Base-by-base conservation (phyloP, 2,329 filamentous ascomycete genomes). In the Sarocladiaceae sp. region DNA sequence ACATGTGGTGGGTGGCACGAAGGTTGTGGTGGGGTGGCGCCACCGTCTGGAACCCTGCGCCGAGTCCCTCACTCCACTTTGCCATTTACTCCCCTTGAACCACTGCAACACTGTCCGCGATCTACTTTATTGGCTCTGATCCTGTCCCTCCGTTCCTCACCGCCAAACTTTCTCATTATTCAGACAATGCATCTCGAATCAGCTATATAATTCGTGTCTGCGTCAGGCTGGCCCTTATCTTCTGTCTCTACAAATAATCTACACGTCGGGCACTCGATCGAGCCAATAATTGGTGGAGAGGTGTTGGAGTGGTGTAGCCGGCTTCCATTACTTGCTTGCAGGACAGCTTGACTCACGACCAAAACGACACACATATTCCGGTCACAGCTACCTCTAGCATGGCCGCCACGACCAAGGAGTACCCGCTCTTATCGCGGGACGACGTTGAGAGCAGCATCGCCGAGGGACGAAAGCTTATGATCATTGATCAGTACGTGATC, bases 401-500 rank as follows among this genome's bases (percentile, higher is more conserved):
- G 49, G 29, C 39, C 48, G 33, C 39, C 17, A 51, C 36, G 7
- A 56, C 54, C 31, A 60, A 52, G 54, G 57, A 55, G 44, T 72
- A 66, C 52, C 71, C 71, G 7, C 53, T 72, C 20, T 64, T 77
- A 61, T 61, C 68, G 3, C 63, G 66, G 5, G 65, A 64, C 23
- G 65, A 71, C 23, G 53, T 69, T 48, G 92, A 97, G 68, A 83
- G 79, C 5, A 72, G 93, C 60, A 97, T 99, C 62, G 89, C 92
- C 6, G 83, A 88, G 53, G 93, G 91, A 4, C 81, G 82, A 53
- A 82, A 83, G 57, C 80, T 99, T 52, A 79, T 97, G 56, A 90
- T 99, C 51, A 77, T 94, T 54, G 83, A 96, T 60, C 79, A 83
- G 54, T 82, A 84, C 61, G 91, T 97, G 10, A 71, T 97, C 59